Base-by-base conservation (phyloP, 2,329 filamentous ascomycete genomes). In the Alternaria sp. region DNA sequence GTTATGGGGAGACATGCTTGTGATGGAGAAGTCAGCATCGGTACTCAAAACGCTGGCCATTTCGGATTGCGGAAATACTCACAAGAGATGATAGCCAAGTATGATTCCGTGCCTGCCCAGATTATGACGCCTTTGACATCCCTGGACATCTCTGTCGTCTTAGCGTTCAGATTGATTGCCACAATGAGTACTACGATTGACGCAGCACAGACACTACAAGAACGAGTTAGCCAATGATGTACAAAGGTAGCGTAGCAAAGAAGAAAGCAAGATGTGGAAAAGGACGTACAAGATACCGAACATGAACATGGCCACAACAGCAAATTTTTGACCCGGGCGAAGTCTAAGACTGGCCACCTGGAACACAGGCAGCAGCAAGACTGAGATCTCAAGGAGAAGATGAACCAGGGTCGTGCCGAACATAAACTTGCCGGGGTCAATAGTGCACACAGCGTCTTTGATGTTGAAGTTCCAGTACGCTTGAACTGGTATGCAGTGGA, bases 231-330 rank as follows among this genome's bases (percentile, higher is more conserved):
- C 2, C n/a, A 5, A 11, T 12, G 5, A 18, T n/a, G 8, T 20
- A 11, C 38, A 2, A 11, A 20, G 5, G 12, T 11, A 20, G n/a
- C 3, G n/a, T 12, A 9, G 5, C n/a, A 20, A 39, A 36, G 14
- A 11, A 39, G n/a, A 39, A 20, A 11, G 38, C 18, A 7, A 7
- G n/a, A 5, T 3, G 2, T 11, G n/a, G 8, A 8, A 20, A 20
- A 20, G 28, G 4, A 51, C 48, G 18, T 51, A 51, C 48, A 51
- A 36, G 34, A 51, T 51, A 51, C 48, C 48, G 18, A 51, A 51
- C 48, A 51, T 51, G 36, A 51, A 51, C 48, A 51, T 51, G 12
- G n/a, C 34, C 22, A 41, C 48, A 18, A 51, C 48, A 41, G 48
- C 48, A 20, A 51, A 26, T 16, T 51, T 51, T 3, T 51, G 48